phyloP scores from a whole-genome alignment of 305 asterid species.

The Fraxinus greggii region DNA sequence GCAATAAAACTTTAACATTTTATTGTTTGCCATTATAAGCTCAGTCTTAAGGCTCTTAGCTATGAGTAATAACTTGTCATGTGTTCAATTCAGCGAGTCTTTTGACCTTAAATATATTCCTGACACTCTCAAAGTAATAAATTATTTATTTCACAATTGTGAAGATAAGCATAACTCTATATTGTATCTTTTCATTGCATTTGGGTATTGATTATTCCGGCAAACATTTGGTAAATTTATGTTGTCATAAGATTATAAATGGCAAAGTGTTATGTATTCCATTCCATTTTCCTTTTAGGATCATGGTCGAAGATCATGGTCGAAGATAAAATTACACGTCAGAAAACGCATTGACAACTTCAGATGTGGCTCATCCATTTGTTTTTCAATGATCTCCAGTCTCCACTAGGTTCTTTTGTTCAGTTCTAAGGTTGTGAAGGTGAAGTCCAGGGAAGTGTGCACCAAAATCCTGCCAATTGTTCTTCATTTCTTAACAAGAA shows the following conservation, averaged over 20 bases:
- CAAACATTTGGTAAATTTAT: neutral
- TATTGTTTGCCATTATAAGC: neutral
- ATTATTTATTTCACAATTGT: neutral
- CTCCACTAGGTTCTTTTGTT: neutral
- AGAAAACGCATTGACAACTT: neutral
- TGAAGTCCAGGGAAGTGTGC: neutral
- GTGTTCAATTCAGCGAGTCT: neutral
- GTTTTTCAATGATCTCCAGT: neutral
- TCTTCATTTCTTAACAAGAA: neutral
- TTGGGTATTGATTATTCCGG: neutral
- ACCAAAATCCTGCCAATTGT: neutral
- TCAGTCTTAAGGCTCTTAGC: neutral
- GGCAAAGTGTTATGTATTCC: neutral
- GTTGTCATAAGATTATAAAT: neutral
- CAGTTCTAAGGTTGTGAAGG: neutral
- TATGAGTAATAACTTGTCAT: neutral
- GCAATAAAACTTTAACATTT: neutral
- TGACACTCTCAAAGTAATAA: neutral
- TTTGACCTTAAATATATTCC: neutral
- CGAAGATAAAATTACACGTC: neutral
- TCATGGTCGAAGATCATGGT: neutral
- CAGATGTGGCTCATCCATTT: neutral
- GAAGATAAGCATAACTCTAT: neutral
- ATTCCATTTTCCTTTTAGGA: neutral
- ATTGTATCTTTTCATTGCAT: neutral